Base-by-base conservation (phyloP, 306 rosid genomes). In the Hippophae gyantsensis region DNA sequence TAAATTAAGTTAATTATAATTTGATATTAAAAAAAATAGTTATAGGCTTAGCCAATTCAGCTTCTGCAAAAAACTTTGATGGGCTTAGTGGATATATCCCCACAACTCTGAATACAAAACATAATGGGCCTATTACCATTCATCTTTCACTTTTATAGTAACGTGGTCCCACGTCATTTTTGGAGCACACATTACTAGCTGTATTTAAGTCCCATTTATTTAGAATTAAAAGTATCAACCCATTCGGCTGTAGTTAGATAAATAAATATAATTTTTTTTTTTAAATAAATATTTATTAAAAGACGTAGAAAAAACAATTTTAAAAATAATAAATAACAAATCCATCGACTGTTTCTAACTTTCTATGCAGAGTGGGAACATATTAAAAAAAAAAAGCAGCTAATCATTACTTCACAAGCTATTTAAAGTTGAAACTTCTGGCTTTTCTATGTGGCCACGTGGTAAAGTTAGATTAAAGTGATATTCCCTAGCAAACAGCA, bases 381-480 rank as follows among this genome's bases (percentile, higher is more conserved):
- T 18, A 18, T 18, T 18, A 0, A 18, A 18, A 18, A 18, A 4
- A 7, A 59, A 60, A 48, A 13, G 49, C 42, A 43, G 40, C 77
- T 65, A 74, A 71, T 76, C 75, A 73, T 71, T 49, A 51, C 56
- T 12, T 14, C 27, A 54, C 64, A 53, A 54, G 40, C 60, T 25
- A 6, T 62, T 48, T 26, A 55, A 51, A 38, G 66, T 61, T 6
- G 61, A 38, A 49, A 53, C 43, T 1, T 58, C 57, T 6, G 2
- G 25, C 9, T 26, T 67, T 68, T 57, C 23, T 7, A 3, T 7
- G 9, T 32, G 43, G 69, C 78, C 84, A 84, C 88, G 90, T 81
- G 84, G 56, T 49, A 13, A 65, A 60, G 71, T 9, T 6, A n/a
- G 12, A 49, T 43, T 58, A 58, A 60, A 59, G 66, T 13, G 52